Evolutionary conservation across 2,329 filamentous ascomycete species (phyloP), one percentile per base, ranked within the genome.

Genomic region (Dothideomycetidae sp.): DNA sequence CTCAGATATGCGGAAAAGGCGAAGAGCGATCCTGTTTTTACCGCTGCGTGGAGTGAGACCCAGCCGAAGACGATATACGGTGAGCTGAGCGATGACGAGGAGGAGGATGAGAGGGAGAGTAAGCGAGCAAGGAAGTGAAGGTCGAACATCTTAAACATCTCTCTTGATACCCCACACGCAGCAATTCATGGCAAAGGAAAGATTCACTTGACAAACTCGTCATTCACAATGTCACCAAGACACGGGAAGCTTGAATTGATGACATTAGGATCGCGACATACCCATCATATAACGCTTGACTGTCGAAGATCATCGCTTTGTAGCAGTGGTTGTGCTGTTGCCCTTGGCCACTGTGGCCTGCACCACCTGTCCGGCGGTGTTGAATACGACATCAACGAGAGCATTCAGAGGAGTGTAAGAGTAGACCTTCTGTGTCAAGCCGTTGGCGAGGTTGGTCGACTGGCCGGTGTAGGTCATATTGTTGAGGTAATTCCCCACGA

Each of bases 1-100:
- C 63, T 98, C 42, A 94, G 92, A 63, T 98, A 96, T 65, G 88
- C 85, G 26, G 83, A 93, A 39, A 78, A 92, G 54, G 85, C 86
- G 10, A 76, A 93, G 59, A 88, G 83, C 54, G 86, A 96, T 54
- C 88, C 86, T 1, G 70, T 93, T 50, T 98, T 96, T 53, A 98
- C 90, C 18, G 83, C 81, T 48, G 90, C 86, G 11, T 98, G 85
- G 81, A 81, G 80, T 53, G 71, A 79, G 49, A 96, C 85, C 26
- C 88, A 96, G 61, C 90, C 90, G 0, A 78, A 86, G 48, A 84
- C 86, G 16, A 79, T 94, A 47, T 98, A 92, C 62, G 81, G 81
- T 5, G 82, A 94, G 30, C 51, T 90, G 21, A 92, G 85, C 55
- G 88, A 93, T 51, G 82, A 85, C 11, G 86, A 93, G 46, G 71